Evolutionary conservation across 108 stramenopile genomes (phyloP).

Genomic region (Cyclotella kingstonii): DNA sequence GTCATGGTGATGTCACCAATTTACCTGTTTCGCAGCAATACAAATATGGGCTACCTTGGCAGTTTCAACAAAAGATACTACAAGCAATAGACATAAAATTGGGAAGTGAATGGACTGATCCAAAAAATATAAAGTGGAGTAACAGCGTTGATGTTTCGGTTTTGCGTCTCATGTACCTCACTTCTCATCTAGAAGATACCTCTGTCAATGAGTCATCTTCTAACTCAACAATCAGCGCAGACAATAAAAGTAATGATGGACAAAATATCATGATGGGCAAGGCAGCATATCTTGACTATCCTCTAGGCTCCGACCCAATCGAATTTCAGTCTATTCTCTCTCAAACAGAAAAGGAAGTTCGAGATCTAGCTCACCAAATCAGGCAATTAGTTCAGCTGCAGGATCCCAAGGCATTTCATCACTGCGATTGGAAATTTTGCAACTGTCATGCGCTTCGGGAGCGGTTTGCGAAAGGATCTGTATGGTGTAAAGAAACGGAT

Average conservation of each 20-base stretch:
- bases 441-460: conserved; percentile 74
- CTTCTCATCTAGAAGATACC: conserved; percentile 41
- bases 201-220: conserved; percentile 9
- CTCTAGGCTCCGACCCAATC: conserved; percentile 54
- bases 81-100: too few relatives aligned
- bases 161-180: conserved; percentile 74
- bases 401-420: conserved; percentile 66
- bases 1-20: too few relatives aligned
- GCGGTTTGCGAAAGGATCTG: conserved; percentile 58
- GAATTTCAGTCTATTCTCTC: conserved; percentile 45
- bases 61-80: conserved; percentile 28
- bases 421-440: conserved; percentile 84
- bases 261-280: conserved; percentile 18
- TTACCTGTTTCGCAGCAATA: too few relatives aligned
- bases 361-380: conserved; percentile 54
- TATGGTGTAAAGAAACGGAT: too few relatives aligned
- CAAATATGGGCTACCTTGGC: conserved; percentile 37
- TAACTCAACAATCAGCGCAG: too few relatives aligned
- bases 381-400: conserved; percentile 55
- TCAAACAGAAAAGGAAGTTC: conserved; percentile 49
- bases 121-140: conserved; percentile 28
- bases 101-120: not conserved
- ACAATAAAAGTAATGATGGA: too few relatives aligned
- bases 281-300: conserved; percentile 62
- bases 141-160: conserved; percentile 48